phyloP scores from a whole-genome alignment of 805 yeast genomes.

The Kluyveromyces dobzhanskii region DNA sequence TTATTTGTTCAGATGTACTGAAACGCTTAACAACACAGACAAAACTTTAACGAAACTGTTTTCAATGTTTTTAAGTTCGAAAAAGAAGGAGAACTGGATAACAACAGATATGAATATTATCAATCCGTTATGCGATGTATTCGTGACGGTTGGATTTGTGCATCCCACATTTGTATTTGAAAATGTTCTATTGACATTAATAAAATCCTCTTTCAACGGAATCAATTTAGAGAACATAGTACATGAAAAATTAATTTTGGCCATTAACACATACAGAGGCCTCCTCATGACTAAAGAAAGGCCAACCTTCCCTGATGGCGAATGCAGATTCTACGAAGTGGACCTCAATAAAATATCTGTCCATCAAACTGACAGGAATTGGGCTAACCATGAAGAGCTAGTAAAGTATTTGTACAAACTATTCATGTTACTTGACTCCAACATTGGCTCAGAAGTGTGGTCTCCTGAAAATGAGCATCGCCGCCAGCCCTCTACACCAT shows the following conservation, averaged over 20 bases:
- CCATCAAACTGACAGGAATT: conserved; percentile 22
- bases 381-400: conserved; percentile 60
- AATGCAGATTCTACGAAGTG: conserved; percentile 24
- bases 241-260: conserved; percentile 65
- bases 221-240: conserved; percentile 48
- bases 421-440: conserved; percentile 51
- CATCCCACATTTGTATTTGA: conserved; percentile 76
- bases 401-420: conserved; percentile 48
- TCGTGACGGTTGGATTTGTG: conserved; percentile 72
- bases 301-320: conserved; percentile 66
- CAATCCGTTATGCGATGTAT: conserved; percentile 58
- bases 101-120: conserved; percentile 52
- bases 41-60: conserved; percentile 64
- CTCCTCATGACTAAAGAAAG: conserved; percentile 57
- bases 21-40: conserved; percentile 79
- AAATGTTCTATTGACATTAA: conserved; percentile 61
- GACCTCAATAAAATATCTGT: conserved; percentile 29
- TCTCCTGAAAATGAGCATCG: conserved; percentile 30
- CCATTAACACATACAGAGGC: conserved; percentile 63
- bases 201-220: conserved; percentile 55
- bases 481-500: conserved; percentile 30
- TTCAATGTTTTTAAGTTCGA: conserved; percentile 44
- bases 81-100: conserved; percentile 70
- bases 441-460: conserved; percentile 41
- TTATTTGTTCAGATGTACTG: conserved; percentile 75